phyloP scores from a whole-genome alignment of 1,284 basidiomycete genomes.

The Papiliotrema laurentii region DNA sequence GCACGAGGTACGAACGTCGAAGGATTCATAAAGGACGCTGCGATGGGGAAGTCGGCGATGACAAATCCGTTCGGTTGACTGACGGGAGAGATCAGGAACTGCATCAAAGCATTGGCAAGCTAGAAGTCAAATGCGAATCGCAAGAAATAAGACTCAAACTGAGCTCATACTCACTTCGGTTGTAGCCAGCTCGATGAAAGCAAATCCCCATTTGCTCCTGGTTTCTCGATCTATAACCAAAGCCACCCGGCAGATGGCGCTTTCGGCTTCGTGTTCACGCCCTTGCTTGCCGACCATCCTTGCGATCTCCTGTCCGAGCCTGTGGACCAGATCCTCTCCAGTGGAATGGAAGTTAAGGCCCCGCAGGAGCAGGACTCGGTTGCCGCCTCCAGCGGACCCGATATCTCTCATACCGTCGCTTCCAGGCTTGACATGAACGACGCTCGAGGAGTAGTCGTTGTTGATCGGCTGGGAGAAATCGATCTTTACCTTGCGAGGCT shows the following conservation, averaged over 20 bases:
- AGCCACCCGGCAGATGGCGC: conserved; percentile 77
- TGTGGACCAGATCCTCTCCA: conserved; percentile 48
- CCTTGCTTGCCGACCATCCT: conserved; percentile 58
- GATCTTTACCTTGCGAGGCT: conserved; percentile 72
- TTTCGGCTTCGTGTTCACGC: conserved; percentile 65
- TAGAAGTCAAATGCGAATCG: conserved; percentile 3
- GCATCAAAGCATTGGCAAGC: conserved; percentile 64
- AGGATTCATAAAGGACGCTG: conserved; percentile 80
- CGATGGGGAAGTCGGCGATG: conserved; percentile 76
- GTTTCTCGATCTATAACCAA: conserved; percentile 80
- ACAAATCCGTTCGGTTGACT: conserved; percentile 82
- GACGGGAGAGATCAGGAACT: conserved; percentile 71
- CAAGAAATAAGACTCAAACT: no score
- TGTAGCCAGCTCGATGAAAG: conserved; percentile 85
- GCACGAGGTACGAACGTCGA: conserved; percentile 76
- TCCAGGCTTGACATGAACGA: conserved; percentile 45
- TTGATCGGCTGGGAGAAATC: conserved; percentile 63
- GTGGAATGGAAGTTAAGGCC: conserved; percentile 82
- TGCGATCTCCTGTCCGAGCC: conserved; percentile 64
- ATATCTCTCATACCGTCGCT: conserved; percentile 94
- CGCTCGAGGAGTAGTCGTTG: no score
- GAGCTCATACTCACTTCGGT: conserved; percentile 56
- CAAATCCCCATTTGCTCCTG: conserved; percentile 80
- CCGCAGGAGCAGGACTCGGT: conserved; percentile 70
- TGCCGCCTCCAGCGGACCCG: conserved; percentile 47